Conservation (phyloP, 805 yeast genomes). For the Candida vartiovaarae region DNA sequence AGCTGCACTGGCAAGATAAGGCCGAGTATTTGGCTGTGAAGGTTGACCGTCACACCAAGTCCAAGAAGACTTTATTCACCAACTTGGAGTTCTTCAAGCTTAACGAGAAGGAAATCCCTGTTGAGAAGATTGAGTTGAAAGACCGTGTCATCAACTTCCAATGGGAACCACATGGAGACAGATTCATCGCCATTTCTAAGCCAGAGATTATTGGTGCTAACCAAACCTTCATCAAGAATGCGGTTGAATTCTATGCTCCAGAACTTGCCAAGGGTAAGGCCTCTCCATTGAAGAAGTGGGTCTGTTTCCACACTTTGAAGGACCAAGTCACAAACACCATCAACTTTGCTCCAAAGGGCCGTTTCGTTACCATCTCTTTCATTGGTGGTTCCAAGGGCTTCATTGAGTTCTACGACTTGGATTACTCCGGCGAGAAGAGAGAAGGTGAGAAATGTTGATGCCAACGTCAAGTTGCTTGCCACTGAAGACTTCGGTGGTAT, state of each 20-base stretch:
- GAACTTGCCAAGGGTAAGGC: constrained; percentile 47
- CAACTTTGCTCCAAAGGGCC: constrained; percentile 88
- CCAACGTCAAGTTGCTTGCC: constrained; percentile 36
- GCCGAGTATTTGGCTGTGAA: constrained; percentile 82
- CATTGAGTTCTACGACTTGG: constrained; percentile 80
- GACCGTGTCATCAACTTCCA: constrained; percentile 83
- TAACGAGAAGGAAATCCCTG: constrained; percentile 86
- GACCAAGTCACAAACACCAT: constrained; percentile 67
- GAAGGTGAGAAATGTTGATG: constrained; percentile 31
- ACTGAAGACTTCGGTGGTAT: constrained; percentile 66
- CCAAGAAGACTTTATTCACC: constrained; percentile 85
- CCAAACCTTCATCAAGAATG: constrained; percentile 58
- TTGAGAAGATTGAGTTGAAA: constrained; percentile 87
- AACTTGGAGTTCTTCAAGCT: constrained; percentile 88
- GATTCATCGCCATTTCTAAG: constrained; percentile 75
- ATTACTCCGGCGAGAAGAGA: constrained; percentile 65
- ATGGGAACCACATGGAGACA: constrained; percentile 93
- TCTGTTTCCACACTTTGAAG: constrained; percentile 45
- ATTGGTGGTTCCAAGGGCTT: constrained; percentile 48
- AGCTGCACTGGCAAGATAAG: constrained; percentile 89
- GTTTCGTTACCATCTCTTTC: constrained; percentile 56
- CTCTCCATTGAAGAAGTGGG: constrained; percentile 47
- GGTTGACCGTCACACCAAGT: constrained; percentile 95
- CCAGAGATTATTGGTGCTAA: constrained; percentile 43
- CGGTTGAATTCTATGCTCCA: constrained; percentile 74